phyloP scores from a whole-genome alignment of 1,139 yeast species.

The Scheffersomyces stambukii region DNA sequence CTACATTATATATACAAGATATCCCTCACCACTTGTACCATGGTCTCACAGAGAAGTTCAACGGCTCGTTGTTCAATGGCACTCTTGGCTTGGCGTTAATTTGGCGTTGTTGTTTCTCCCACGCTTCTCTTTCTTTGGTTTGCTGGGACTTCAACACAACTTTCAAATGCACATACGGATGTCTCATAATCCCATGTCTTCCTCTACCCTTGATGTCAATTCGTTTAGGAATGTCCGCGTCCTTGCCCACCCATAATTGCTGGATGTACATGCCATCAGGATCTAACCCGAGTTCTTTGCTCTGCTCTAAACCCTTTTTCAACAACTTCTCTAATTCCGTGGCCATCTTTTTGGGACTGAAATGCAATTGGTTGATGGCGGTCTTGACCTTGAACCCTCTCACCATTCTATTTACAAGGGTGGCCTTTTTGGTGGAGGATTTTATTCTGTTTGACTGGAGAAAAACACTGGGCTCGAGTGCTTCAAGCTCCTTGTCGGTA shows the following conservation, averaged over 20 bases:
- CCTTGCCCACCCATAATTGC: constrained; percentile 90
- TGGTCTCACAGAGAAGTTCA: constrained; percentile 41
- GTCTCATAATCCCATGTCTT: constrained; percentile 73
- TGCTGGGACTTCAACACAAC: constrained; percentile 66
- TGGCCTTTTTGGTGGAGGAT: constrained; percentile 84
- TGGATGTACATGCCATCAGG: constrained; percentile 66
- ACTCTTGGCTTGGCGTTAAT: constrained; percentile 42
- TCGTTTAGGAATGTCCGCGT: constrained; percentile 69
- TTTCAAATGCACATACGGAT: constrained; percentile 76
- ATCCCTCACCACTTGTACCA: constrained; percentile 47
- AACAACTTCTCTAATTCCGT: constrained; percentile 76
- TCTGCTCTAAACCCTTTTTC: constrained; percentile 69
- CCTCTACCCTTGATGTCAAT: constrained; percentile 91
- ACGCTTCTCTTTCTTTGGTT: constrained; percentile 56
- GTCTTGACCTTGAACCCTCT: constrained; percentile 64
- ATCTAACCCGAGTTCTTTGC: constrained; percentile 54
- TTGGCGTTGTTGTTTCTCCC: constrained; percentile 50
- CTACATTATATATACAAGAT: background rate
- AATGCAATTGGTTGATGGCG: constrained; percentile 92
- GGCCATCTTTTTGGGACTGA: constrained; percentile 75
- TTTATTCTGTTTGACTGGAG: constrained; percentile 75
- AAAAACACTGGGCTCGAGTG: constrained; percentile 81
- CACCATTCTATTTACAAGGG: constrained; percentile 72
- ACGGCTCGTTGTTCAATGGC: constrained; percentile 42
- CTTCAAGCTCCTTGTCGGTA: constrained; percentile 62